Conservation (phyloP, 371 early-diverging fungal species). For the Rhizopus stolonifer region DNA sequence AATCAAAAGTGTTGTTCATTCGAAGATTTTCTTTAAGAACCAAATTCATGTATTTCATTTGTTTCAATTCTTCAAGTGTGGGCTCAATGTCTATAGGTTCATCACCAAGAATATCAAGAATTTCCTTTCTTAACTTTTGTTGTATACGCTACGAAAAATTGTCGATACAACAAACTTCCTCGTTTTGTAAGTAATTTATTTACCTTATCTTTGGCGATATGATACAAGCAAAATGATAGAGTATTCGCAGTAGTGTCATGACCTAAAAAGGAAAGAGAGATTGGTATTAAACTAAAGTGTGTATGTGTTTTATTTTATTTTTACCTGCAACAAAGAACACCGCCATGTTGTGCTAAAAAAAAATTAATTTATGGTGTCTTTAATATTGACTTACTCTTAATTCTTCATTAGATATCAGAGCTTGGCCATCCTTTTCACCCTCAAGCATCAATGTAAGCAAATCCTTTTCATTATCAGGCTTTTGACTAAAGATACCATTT, state of each 20-base stretch:
- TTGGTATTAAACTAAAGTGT: too few species aligned
- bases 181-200: slow-evolving; percentile 23
- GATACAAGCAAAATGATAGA: slow-evolving; percentile 14
- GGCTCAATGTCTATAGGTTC: slow-evolving; percentile 37
- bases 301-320: slow-evolving; percentile 6
- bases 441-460: slow-evolving; percentile 21
- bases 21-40: slow-evolving; percentile 48
- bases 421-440: slow-evolving; percentile 8
- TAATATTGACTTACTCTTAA: slow-evolving; percentile 2
- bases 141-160: slow-evolving; percentile 41
- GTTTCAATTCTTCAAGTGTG: slow-evolving; percentile 40
- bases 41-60: slow-evolving; percentile 42
- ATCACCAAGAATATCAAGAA: slow-evolving; percentile 48
- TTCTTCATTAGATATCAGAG: slow-evolving; percentile 8
- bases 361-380: not conserved
- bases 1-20: slow-evolving; percentile 32
- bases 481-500: slow-evolving; percentile 8
- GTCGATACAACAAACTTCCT: not conserved
- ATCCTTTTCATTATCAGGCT: slow-evolving; percentile 16
- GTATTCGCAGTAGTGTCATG: slow-evolving; percentile 24
- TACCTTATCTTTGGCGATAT: slow-evolving; percentile 32
- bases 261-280: too few species aligned
- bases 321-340: slow-evolving; percentile 30
- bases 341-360: slow-evolving; percentile 15
- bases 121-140: slow-evolving; percentile 49